Evolutionary conservation across 2,329 filamentous ascomycete genomes (phyloP).

Genomic region (Colletotrichum chlorophyti): DNA sequence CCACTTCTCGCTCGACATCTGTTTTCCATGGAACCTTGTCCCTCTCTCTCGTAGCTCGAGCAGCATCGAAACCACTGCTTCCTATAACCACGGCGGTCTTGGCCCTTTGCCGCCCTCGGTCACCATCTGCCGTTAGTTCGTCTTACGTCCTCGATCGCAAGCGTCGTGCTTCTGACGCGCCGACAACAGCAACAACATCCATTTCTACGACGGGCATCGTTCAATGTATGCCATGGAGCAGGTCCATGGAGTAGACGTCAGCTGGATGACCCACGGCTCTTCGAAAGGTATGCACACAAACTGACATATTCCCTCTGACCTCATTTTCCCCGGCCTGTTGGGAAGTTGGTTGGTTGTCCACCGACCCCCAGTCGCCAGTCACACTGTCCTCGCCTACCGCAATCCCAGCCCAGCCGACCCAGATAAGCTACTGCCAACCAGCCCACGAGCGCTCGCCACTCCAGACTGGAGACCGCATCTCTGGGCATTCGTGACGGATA

Average conservation of each 20-base stretch:
- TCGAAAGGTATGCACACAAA: conserved; percentile 75
- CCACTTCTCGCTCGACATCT: too few relatives aligned
- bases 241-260: conserved; percentile 83
- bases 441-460: conserved; percentile 16
- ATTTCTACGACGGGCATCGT: conserved; percentile 32
- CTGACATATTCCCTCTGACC: conserved; percentile 25
- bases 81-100: too few relatives aligned
- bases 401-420: conserved; percentile 18
- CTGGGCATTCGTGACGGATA: conserved; percentile 13
- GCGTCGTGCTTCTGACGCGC: too few relatives aligned
- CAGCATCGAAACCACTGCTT: too few relatives aligned
- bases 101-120: conserved; percentile 14
- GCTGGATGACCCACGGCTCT: conserved; percentile 84
- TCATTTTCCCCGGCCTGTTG: conserved; percentile 25
- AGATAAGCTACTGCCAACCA: conserved; percentile 20
- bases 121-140: neutral
- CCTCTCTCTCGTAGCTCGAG: too few relatives aligned
- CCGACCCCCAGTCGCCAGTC: conserved; percentile 10
- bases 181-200: too few relatives aligned
- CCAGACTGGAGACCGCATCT: conserved; percentile 1
- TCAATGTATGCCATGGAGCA: conserved; percentile 80
- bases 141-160: neutral
- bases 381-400: conserved; percentile 10
- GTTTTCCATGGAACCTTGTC: too few relatives aligned
- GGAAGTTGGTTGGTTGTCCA: conserved; percentile 8